phyloP scores from a whole-genome alignment of 345 rosid genomes.

The Corchorus capsularis region DNA sequence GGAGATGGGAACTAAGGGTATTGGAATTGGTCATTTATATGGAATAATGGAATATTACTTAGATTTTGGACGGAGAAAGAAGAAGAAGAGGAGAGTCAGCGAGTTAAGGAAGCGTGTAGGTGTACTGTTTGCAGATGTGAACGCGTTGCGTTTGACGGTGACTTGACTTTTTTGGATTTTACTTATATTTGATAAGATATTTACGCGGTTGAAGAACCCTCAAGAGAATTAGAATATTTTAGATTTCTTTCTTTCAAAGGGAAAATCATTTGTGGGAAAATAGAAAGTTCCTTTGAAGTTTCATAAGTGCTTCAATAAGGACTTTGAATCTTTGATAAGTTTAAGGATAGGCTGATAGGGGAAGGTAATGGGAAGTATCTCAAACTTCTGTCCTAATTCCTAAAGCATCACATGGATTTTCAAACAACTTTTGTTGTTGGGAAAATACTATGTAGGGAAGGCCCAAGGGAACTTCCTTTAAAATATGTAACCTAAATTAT shows the following conservation, averaged over 20 bases:
- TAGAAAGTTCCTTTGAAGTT: neutral
- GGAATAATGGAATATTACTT: neutral
- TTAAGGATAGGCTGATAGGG: neutral
- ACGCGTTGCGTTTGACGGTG: slow-evolving; percentile 12
- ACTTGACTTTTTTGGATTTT: neutral
- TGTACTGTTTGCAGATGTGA: slow-evolving; percentile 3
- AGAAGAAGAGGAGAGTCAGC: neutral
- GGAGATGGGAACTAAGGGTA: slow-evolving; percentile 13
- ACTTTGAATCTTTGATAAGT: no score
- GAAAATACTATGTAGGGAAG: neutral
- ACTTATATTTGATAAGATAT: neutral
- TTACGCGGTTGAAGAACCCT: slow-evolving; percentile 1
- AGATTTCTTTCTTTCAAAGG: neutral
- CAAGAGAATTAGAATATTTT: neutral
- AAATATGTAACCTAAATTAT: no score
- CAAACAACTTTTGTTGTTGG: neutral
- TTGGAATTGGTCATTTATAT: neutral
- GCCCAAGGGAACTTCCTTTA: no score
- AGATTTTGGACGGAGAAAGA: no score
- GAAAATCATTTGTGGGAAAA: neutral
- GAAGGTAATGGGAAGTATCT: neutral
- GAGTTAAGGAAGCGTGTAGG: slow-evolving; percentile 5
- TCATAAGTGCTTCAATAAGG: neutral
- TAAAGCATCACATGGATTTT: neutral
- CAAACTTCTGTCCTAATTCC: neutral